These are phyloP conservation scores for Catunica adiposa DNA, from an alignment of 2,329 filamentous ascomycete species.

Conservation along the genomic window DNA sequence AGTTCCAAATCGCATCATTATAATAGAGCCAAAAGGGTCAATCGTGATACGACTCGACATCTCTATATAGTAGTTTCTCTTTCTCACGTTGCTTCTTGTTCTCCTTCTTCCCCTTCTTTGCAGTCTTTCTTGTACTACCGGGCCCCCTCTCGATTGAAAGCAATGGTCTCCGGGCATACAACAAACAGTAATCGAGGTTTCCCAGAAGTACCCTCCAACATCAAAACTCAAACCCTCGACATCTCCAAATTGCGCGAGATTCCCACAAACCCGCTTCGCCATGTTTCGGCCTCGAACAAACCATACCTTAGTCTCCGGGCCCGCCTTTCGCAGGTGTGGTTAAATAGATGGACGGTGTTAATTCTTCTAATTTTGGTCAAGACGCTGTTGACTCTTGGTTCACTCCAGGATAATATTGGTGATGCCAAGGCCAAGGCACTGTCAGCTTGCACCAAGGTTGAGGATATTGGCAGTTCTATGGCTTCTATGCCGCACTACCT, in stretches of 20 bases:
- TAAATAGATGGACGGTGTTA: slow-evolving; percentile 93
- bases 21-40: not conserved
- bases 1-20: not conserved
- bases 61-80: not conserved
- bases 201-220: slow-evolving; percentile 22
- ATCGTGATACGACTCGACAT: no score
- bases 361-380: slow-evolving; percentile 71
- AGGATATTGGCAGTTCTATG: slow-evolving; percentile 86
- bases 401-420: slow-evolving; percentile 56
- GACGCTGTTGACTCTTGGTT: slow-evolving; percentile 57
- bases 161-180: slow-evolving; percentile 3
- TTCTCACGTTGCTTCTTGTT: not conserved
- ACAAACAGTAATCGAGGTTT: not conserved
- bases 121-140: not conserved
- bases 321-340: slow-evolving; percentile 86
- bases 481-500: slow-evolving; percentile 97
- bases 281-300: slow-evolving; percentile 51
- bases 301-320: slow-evolving; percentile 84
- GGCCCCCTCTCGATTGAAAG: not conserved
- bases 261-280: slow-evolving; percentile 29
- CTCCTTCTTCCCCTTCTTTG: not conserved
- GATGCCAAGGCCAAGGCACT: slow-evolving; percentile 68
- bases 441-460: slow-evolving; percentile 77
- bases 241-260: slow-evolving; percentile 21
- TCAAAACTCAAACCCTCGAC: slow-evolving; percentile 24